Evolutionary conservation across 2,329 filamentous ascomycete genomes (phyloP), one percentile per base, ranked within the genome.

Genomic region (Penicillium sp.): DNA sequence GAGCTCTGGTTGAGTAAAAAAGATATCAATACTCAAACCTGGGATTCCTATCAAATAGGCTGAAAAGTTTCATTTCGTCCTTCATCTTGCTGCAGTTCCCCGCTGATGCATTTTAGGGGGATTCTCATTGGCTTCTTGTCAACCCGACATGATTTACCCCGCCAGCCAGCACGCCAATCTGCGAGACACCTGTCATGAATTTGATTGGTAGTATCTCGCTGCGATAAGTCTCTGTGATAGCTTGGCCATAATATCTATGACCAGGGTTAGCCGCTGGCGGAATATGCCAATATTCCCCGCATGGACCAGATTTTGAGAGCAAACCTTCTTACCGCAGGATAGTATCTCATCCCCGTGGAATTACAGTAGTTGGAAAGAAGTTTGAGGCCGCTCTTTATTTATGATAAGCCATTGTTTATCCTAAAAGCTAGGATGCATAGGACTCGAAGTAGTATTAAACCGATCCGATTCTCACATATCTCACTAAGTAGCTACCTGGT

Each of bases 151-250:
- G 16, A 39, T 40, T 37, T 54, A 57, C 57, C 54, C 57, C 57
- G 36, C 45, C 26, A 33, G 11, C 24, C 16, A 19, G 14, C 44
- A 36, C 18, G 29, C 39, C 45, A 23, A 21, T 28, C 23, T 37
- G 37, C 28, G 37, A 37, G 4, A 24, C 44, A 14, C 39, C 16
- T 23, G 10, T 18, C 28, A 3, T n/a, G 39, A 28, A 23, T 33
- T 8, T 29, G 23, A 64, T 63, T 64, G 54, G 52, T 16, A 14
- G 34, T 48, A 59, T 59, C 43, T 62, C 62, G 56, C 60, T 13
- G 56, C 57, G 61, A 54, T 19, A 48, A 26, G 6, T 28, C 21
- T 43, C 28, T 43, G 11, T 7, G 13, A 11, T 23, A 13, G n/a
- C 21, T 13, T 14, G 37, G 19, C 10, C 37, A 3, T 5, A 24